Evolutionary conservation across 805 yeast genomes (phyloP), one percentile per base, ranked within the genome.

Genomic region (Ogataea corticis): DNA sequence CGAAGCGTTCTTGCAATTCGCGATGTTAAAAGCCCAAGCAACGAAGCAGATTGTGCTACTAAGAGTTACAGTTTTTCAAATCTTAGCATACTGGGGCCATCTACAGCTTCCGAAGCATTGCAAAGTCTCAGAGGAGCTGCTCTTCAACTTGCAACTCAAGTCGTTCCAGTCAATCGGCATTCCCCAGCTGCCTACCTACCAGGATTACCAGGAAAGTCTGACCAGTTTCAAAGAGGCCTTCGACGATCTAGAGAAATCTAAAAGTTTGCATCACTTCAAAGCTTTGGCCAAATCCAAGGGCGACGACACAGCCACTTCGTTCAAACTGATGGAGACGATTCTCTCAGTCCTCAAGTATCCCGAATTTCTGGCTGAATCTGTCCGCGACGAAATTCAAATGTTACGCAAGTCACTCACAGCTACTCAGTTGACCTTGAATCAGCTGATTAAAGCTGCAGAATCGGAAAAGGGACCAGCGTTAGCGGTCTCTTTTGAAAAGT

Each of bases 111-210:
- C 71, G 1, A 61, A 59, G 36, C 44, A 52, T 23, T 51, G 58
- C 48, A 59, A 55, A 42, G 61, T 54, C 10, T 45, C 64, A 2
- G 66, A 61, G 49, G 67, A 67, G 37, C 51, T 69, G 30, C 59
- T 77, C 14, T 82, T 75, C 58, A 66, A 73, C 9, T 67, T 89
- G 37, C 77, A 96, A 53, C 75, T 88, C 77, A 89, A 88, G 61
- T 82, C 94, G 3, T 87, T 85, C 68, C 77, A 84, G 17, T 77
- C 89, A 0, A 84, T 90, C 16, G 96, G 95, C 0, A 80, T 81
- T 10, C 97, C 97, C 1, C 75, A 72, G 23, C 56, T 79, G 33
- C 90, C 92, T 2, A 59, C 70, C 0, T 82, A 66, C 53, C 64
- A 57, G 12, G 73, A 73, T 27, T 73, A 67, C 41, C 33, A 52